Conservation (phyloP, 306 rosid genomes). For the Astragalus membranaceus region DNA sequence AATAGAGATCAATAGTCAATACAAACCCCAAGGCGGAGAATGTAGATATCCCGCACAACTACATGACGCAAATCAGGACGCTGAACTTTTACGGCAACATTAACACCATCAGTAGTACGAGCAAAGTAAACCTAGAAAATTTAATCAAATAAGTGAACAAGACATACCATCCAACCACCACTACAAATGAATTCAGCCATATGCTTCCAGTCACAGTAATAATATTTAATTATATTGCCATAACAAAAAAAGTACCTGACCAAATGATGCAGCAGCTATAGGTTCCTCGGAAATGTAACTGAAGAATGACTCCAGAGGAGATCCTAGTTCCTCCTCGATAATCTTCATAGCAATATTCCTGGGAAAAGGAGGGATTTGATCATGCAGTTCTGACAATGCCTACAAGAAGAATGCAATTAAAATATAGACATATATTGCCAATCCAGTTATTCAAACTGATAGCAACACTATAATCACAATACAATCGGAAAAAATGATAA, state of each 20-base stretch:
- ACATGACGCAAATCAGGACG: conserved; percentile 87
- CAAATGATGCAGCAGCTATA: conserved; percentile 95
- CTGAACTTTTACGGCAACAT: conserved; percentile 89
- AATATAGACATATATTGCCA: conserved; percentile 10
- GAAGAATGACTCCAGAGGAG: conserved; percentile 63
- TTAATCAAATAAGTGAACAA: conserved; percentile 17
- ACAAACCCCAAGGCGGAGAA: conserved; percentile 96
- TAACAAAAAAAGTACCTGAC: conserved; percentile 61
- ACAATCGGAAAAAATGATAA: not conserved
- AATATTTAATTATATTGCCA: not conserved
- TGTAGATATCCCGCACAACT: conserved; percentile 89
- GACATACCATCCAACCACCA: not conserved
- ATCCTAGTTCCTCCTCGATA: conserved; percentile 81
- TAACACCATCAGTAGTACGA: conserved; percentile 56
- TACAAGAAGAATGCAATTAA: conserved; percentile 42
- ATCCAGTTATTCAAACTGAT: conserved; percentile 17
- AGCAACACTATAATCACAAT: conserved; percentile 6
- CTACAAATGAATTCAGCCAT: not conserved
- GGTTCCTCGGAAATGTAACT: conserved; percentile 80
- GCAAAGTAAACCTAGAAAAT: conserved; percentile 68
- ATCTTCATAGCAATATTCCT: conserved; percentile 77
- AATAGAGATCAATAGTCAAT: not conserved
- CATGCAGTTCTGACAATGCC: conserved; percentile 91
- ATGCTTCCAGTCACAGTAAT: not conserved
- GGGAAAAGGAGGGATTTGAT: conserved; percentile 90